These are phyloP conservation scores for Carallia brachiata DNA, from an alignment of 345 rosid species.

Conservation along the genomic window DNA sequence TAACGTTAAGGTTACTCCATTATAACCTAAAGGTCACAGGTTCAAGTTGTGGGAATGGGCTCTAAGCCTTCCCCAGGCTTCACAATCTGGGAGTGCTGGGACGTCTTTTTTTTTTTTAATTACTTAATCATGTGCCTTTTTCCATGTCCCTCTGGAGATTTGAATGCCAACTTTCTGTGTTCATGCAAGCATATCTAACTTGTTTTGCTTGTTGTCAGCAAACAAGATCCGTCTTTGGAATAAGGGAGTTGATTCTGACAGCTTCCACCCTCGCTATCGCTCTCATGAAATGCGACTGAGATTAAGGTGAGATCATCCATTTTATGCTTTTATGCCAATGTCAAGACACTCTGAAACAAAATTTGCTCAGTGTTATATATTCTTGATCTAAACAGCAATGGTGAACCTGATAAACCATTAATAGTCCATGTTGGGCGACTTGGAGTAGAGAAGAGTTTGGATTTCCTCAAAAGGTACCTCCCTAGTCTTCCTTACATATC, in stretches of 20 bases:
- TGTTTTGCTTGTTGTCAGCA: conserved; percentile 42
- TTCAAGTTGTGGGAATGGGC: not conserved
- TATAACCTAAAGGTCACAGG: too few species aligned
- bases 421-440: conserved; percentile 92
- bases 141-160: not conserved
- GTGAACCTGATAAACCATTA: conserved; percentile 90
- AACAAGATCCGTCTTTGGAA: conserved; percentile 96
- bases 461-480: conserved; percentile 75
- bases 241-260: conserved; percentile 95
- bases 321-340: conserved; percentile 2
- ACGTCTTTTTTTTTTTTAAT: not conserved
- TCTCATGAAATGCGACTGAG: conserved; percentile 79
- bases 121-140: not conserved
- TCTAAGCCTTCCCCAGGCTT: not conserved
- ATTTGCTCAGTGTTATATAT: conserved; percentile 19
- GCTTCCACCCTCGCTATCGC: conserved; percentile 78
- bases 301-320: conserved; percentile 48
- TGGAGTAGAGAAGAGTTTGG: conserved; percentile 97
- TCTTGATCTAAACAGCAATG: conserved; percentile 49
- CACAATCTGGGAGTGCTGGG: too few species aligned
- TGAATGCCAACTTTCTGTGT: conserved; percentile 1
- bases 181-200: conserved; percentile 9
- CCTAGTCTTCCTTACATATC: not conserved
- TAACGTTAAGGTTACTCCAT: not conserved
- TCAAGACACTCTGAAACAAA: not conserved